Percentiles rank a stretch among this genome's conserved stretches.
Evolutionary conservation across 2,329 filamentous ascomycete species (phyloP).

Genomic region (Malbranchea cinnamomea): DNA sequence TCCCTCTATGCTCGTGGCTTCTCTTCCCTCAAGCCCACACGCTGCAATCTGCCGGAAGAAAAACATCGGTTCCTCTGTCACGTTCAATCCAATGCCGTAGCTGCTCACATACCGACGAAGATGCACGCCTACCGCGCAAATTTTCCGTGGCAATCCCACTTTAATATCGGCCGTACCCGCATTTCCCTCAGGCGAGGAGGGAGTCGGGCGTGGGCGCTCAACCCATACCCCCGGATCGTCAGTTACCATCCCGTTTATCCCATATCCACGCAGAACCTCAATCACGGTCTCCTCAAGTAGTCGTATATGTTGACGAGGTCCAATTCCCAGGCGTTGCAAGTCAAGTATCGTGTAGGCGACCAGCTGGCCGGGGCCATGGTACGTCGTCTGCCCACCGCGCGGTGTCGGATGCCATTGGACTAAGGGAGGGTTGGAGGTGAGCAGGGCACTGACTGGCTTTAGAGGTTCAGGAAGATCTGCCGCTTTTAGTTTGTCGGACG

Average conservation of each 20-base stretch:
- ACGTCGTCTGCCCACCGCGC: constrained; percentile 85
- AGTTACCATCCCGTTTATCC: constrained; percentile 42
- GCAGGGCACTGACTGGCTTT: constrained; percentile 23
- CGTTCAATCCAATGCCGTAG: constrained; percentile 61
- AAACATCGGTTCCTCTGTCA: constrained; percentile 45
- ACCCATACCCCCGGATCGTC: constrained; percentile 81
- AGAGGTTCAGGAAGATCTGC: constrained; percentile 22
- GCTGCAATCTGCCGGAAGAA: constrained; percentile 63
- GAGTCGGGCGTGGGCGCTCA: constrained; percentile 11
- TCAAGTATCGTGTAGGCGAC: constrained; percentile 90
- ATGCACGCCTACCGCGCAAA: constrained; percentile 86
- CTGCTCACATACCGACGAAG: constrained; percentile 68
- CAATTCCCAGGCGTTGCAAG: constrained; percentile 51
- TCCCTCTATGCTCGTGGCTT: constrained; percentile 56
- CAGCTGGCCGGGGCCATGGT: constrained; percentile 85
- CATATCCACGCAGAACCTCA: constrained; percentile 44
- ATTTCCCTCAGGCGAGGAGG: background rate
- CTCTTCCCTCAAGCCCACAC: constrained; percentile 69
- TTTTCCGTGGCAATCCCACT: constrained; percentile 42
- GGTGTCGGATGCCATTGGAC: constrained; percentile 55
- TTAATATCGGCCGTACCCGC: constrained; percentile 18
- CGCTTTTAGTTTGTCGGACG: constrained; percentile 19
- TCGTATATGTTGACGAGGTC: constrained; percentile 61
- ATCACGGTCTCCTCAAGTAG: constrained; percentile 66
- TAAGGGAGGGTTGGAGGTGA: constrained; percentile 19